Percentiles rank a stretch among this genome's conserved stretches.
Evolutionary conservation across 2,329 filamentous ascomycete genomes (phyloP).

Genomic region (Coleophoma eucalyptorum): DNA sequence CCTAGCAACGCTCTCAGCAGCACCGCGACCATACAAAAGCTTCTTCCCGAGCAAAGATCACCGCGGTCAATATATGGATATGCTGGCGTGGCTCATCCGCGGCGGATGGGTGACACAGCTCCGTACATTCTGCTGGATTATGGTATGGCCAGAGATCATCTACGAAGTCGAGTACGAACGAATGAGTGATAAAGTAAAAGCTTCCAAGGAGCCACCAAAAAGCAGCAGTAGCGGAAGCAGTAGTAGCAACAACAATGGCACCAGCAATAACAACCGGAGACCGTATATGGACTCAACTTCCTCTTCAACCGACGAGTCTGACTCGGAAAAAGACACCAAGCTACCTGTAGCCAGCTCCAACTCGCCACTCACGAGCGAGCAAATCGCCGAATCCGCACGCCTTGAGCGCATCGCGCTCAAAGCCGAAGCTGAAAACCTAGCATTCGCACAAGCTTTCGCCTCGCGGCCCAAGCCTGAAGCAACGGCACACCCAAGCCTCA

Average conservation of each 20-base stretch:
- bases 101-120: conserved; percentile 93
- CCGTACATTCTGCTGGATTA: conserved; percentile 85
- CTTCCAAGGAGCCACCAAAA: conserved; percentile 23
- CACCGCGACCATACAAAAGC: conserved; percentile 76
- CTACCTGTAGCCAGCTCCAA: not conserved
- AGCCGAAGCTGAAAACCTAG: conserved; percentile 37
- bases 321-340: conserved; percentile 8
- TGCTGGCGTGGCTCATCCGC: conserved; percentile 89
- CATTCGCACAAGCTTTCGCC: conserved; percentile 20
- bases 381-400: conserved; percentile 58
- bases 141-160: conserved; percentile 78
- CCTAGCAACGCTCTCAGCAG: conserved; percentile 75
- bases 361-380: conserved; percentile 43
- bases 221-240: conserved; percentile 5
- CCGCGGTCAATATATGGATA: conserved; percentile 81
- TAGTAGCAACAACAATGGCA: no score
- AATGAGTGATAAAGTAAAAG: conserved; percentile 57
- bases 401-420: conserved; percentile 54
- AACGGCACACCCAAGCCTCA: conserved; percentile 52
- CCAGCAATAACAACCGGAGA: not conserved
- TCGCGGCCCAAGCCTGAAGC: conserved; percentile 35
- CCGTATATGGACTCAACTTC: conserved; percentile 5
- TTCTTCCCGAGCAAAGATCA: conserved; percentile 87
- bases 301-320: conserved; percentile 17
- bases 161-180: conserved; percentile 73